phyloP scores from a whole-genome alignment of 1,284 basidiomycete species.

The Dichomitus squalens region DNA sequence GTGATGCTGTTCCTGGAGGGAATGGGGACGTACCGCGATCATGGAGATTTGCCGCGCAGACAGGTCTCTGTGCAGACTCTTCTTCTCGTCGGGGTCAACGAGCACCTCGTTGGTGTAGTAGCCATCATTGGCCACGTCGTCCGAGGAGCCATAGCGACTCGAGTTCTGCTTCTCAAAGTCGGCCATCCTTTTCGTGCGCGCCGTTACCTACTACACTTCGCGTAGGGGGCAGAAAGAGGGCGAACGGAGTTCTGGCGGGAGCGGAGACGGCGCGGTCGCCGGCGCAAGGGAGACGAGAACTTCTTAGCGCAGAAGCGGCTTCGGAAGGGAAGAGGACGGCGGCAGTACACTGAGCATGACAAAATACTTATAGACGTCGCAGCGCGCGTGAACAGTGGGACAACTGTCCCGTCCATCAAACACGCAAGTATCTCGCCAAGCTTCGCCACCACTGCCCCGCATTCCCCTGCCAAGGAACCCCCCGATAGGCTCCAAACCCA shows the following conservation, averaged over 20 bases:
- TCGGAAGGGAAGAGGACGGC: background rate
- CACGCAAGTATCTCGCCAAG: constrained; percentile 7
- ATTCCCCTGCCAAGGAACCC: background rate
- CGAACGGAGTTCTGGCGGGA: background rate
- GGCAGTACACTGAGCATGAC: background rate
- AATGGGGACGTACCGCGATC: constrained; percentile 52
- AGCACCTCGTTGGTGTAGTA: constrained; percentile 38
- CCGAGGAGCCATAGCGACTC: constrained; percentile 8
- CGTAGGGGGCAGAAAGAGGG: background rate
- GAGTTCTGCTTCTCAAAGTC: constrained; percentile 21
- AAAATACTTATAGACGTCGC: constrained; percentile 1
- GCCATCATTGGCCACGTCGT: constrained; percentile 12
- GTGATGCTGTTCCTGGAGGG: background rate
- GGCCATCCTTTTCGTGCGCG: constrained; percentile 13
- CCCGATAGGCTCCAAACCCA: too few relatives aligned
- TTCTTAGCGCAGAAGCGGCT: background rate
- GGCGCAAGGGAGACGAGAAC: too few relatives aligned
- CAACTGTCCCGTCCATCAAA: constrained; percentile 8
- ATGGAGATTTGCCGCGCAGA: constrained; percentile 73
- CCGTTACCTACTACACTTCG: background rate
- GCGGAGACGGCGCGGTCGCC: background rate
- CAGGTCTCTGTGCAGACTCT: constrained; percentile 60
- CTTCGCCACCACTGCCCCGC: background rate
- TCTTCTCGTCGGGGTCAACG: constrained; percentile 44
- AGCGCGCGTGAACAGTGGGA: background rate